These are phyloP conservation scores for Apiospora hydei DNA, from an alignment of 2,329 filamentous ascomycete genomes.

Conservation along the genomic window DNA sequence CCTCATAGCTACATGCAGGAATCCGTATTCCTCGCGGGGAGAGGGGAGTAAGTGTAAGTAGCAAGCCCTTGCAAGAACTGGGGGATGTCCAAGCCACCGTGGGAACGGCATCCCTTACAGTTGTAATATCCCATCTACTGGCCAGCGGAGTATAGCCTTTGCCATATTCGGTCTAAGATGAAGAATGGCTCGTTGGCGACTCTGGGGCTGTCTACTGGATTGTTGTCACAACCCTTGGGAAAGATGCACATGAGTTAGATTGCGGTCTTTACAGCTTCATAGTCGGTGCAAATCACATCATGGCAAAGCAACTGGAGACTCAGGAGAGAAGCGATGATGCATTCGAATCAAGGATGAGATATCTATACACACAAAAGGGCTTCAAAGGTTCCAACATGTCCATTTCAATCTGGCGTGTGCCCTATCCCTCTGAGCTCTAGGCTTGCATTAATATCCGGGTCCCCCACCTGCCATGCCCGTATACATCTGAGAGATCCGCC, in stretches of 20 bases:
- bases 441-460: constrained; percentile 31
- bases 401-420: constrained; percentile 39
- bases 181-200: no score
- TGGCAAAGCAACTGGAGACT: background rate
- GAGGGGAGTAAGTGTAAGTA: background rate
- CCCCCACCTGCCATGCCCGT: constrained; percentile 35
- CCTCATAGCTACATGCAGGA: background rate
- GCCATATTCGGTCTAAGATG: no score
- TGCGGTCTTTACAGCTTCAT: background rate
- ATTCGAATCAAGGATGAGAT: constrained; percentile 23
- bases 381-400: constrained; percentile 32
- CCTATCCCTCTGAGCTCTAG: constrained; percentile 31
- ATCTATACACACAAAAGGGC: constrained; percentile 39
- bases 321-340: constrained; percentile 28
- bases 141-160: background rate
- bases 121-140: background rate
- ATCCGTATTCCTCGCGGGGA: background rate
- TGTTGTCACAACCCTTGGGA: no score
- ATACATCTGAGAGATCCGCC: constrained; percentile 33
- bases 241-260: no score
- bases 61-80: background rate
- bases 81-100: background rate
- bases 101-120: background rate
- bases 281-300: background rate
- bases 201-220: no score